These are phyloP conservation scores for Pseudogymnoascus sp. DNA, from an alignment of 2,329 filamentous ascomycete species.

Conservation along the genomic window DNA sequence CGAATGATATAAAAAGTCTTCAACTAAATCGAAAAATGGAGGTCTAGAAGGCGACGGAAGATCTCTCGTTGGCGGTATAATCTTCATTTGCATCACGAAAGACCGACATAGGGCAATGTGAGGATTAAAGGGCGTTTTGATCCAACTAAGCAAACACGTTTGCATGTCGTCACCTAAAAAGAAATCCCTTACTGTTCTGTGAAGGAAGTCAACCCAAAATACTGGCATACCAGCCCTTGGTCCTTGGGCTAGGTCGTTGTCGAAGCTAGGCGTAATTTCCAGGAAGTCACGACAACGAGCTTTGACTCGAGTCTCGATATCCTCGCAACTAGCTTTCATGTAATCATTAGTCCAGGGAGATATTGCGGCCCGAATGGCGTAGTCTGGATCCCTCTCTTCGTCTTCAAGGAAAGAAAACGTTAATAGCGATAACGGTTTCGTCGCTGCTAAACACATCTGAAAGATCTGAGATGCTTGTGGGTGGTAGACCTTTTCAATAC, in stretches of 20 bases:
- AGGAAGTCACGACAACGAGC: neutral
- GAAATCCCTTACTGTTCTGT: slow-evolving; percentile 8
- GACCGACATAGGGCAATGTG: neutral
- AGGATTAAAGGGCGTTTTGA: neutral
- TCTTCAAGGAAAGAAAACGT: neutral
- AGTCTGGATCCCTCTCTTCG: neutral
- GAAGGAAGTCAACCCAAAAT: slow-evolving; percentile 8
- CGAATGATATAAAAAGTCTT: neutral
- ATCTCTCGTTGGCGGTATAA: neutral
- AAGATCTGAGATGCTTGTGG: slow-evolving; percentile 16
- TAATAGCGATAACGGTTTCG: neutral
- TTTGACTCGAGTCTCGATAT: neutral
- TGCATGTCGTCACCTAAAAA: neutral
- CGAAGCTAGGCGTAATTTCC: neutral
- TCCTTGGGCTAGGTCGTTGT: neutral
- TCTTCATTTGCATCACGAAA: neutral
- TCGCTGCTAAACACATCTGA: neutral
- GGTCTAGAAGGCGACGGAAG: neutral
- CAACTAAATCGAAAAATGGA: neutral
- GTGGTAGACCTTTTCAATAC: slow-evolving; percentile 16
- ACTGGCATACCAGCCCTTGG: neutral
- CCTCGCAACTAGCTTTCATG: neutral
- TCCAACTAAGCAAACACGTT: neutral
- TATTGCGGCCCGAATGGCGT: neutral
- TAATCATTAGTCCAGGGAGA: neutral